Evolutionary conservation across 2,329 filamentous ascomycete genomes (phyloP), one percentile per base, ranked within the genome.

Genomic region (Colletotrichum ledebouriae): DNA sequence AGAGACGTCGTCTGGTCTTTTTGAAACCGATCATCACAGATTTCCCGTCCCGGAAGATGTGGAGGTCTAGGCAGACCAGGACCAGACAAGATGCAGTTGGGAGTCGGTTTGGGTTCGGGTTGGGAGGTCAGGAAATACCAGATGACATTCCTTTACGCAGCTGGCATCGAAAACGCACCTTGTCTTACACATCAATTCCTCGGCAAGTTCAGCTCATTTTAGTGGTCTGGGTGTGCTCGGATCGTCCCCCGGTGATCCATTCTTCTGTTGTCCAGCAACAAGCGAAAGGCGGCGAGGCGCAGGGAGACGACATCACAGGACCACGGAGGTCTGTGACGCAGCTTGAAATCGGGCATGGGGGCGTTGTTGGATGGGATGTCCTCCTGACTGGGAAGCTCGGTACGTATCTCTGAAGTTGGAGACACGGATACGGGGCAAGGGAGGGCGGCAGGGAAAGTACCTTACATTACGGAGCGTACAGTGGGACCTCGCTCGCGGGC

Each of bases 231-330:
- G 47, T 12, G 12, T 50, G 59, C 52, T 57, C 52, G 50, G 42
- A 67, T 67, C 55, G 55, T 50, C 53, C 29, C 55, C 53, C 61
- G 55, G 37, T 53, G 60, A 63, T 64, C 59, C 60, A 67, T 67
- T 59, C 55, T 57, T 56, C 34, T 58, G 39, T 46, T 42, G 46
- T 34, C 39, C 44, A 53, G 46, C 50, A 55, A 64, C 46, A 58
- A 59, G 53, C 60, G 61, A 55, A 22, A 22, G 34, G 60, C 65
- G 59, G 60, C 55, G 55, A 68, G 65, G 61, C 61, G 65, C 65
- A 68, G 65, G 61, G 34, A 59, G 61, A 59, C 47, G 60, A 68
- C 55, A 68, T 68, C 65, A 68, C 65, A 68, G 65, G 65, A 68
- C 65, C 65, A 56, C 65, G 49, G 55, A 55, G 61, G 41, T 41